phyloP scores from a whole-genome alignment of 805 yeast genomes.

The Monosporozyma yasuniensis region DNA sequence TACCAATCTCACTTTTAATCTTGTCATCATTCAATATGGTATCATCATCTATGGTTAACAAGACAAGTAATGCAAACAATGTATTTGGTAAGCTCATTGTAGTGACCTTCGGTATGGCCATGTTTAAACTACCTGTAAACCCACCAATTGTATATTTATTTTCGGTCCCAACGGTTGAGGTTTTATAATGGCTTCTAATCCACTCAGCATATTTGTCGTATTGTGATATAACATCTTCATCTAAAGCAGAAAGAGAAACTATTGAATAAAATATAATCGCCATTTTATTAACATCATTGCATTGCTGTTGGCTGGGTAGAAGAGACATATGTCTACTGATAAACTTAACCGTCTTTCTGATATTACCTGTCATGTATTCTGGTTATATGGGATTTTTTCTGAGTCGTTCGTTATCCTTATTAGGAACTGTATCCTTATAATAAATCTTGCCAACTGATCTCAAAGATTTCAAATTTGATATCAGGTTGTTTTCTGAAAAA shows the following conservation, averaged over 20 bases:
- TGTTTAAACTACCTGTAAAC: slow-evolving; percentile 18
- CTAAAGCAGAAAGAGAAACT: slow-evolving; percentile 37
- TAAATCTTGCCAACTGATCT: too few relatives aligned
- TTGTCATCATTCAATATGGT: slow-evolving; percentile 32
- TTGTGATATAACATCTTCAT: slow-evolving; percentile 21
- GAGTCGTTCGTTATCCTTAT: too few relatives aligned
- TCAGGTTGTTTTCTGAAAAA: neutral
- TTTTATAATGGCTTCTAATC: slow-evolving; percentile 17
- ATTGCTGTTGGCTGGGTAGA: slow-evolving; percentile 47
- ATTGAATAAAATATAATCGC: slow-evolving; percentile 66
- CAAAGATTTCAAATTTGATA: neutral
- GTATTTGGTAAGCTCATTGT: slow-evolving; percentile 66
- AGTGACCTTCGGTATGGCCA: slow-evolving; percentile 9
- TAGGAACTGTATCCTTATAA: too few relatives aligned
- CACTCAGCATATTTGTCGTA: slow-evolving; percentile 26
- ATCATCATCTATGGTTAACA: slow-evolving; percentile 43
- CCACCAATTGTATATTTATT: slow-evolving; percentile 20
- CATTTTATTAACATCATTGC: slow-evolving; percentile 60
- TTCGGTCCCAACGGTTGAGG: slow-evolving; percentile 27
- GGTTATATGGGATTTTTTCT: neutral
- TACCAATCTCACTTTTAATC: slow-evolving; percentile 37
- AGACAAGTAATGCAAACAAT: slow-evolving; percentile 54
- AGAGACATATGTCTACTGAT: slow-evolving; percentile 42
- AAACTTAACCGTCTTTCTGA: slow-evolving; percentile 33
- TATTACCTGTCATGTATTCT: neutral